A percentile compares a stretch with the other conserved stretches of the same genome.
phyloP scores from a whole-genome alignment of 371 early-diverging fungal species.

The Neoconidiobolus thromboides region DNA sequence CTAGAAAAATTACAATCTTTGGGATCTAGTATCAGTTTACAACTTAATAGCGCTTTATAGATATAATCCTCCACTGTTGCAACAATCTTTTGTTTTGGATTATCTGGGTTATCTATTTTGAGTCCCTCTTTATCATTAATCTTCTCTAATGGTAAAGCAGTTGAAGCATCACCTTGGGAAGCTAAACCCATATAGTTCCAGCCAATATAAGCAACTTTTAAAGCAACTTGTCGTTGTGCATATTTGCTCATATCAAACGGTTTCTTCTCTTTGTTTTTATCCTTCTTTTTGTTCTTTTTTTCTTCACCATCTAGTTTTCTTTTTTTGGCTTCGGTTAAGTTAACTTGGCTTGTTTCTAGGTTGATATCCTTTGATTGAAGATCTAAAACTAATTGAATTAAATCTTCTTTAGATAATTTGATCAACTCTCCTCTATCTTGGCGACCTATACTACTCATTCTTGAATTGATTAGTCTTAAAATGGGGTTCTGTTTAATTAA shows the following conservation, averaged over 20 bases:
- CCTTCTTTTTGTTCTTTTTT: too few species aligned
- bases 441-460: too few species aligned
- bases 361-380: too few species aligned
- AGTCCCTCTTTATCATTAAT: constrained; percentile 11
- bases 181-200: constrained; percentile 85
- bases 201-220: constrained; percentile 81
- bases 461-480: too few species aligned
- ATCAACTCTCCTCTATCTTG: too few species aligned
- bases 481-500: too few species aligned
- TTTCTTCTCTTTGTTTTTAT: too few species aligned
- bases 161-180: constrained; percentile 24
- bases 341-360: too few species aligned
- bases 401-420: too few species aligned
- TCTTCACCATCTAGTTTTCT: too few species aligned
- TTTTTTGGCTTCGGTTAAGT: too few species aligned
- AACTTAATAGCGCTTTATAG: constrained; percentile 49
- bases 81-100: constrained; percentile 18
- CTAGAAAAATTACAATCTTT: constrained; percentile 43
- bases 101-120: constrained; percentile 6
- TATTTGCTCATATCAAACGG: constrained; percentile 61
- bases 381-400: too few species aligned
- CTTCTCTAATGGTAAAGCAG: constrained; percentile 10
- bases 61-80: constrained; percentile 72
- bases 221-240: constrained; percentile 57
- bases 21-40: constrained; percentile 45